Evolutionary conservation across 208 protist genomes (phyloP), one percentile per base, ranked within the genome.

Genomic region (Vickermania spadyakhi): DNA sequence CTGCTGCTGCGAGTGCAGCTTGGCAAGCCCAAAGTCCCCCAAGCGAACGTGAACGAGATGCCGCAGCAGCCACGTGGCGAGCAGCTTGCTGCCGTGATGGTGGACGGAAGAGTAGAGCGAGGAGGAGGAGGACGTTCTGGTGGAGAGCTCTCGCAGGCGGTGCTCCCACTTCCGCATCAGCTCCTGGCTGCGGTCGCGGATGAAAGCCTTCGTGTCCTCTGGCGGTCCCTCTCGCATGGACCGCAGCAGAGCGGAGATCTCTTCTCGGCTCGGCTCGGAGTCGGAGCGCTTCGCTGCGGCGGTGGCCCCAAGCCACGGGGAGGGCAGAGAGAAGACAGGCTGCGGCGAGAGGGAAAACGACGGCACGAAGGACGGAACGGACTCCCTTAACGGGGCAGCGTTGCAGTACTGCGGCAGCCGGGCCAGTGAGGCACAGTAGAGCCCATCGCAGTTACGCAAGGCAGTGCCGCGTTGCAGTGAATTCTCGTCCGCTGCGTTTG

Each of bases 1-100:
- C 7, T 55, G 55, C 53, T 82, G 71, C 28, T 71, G 61, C 5
- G 36, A 29, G 14, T 77, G 36, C 1, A 60, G 30, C 71, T 91
- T 94, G 0, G 84, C 75, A 2, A 94, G 57, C 0, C 88, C 84
- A 68, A 94, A 87, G 57, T 94, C 88, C 4, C 84, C 83, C 3
- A 94, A 59, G 13, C 82, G 82, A 36, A 89, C 75, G 22, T 87
- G 84, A 49, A 93, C 70, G 28, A 86, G 70, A 23, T 66, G 73
- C 22, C 56, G 59, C 0, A 60, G 71, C 13, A 89, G 58, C 79
- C 81, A 92, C 2, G 27, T 52, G n/a, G 65, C 55, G 21, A 55
- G 25, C 51, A 27, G 36, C 11, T 18, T 7, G 36, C 36, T 45
- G 36, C 36, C 36, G 36, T 45, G 36, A 45, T 45, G 5, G 62